Base-by-base conservation (phyloP, 495 filamentous ascomycete species). In the Penicillium subrubescens region DNA sequence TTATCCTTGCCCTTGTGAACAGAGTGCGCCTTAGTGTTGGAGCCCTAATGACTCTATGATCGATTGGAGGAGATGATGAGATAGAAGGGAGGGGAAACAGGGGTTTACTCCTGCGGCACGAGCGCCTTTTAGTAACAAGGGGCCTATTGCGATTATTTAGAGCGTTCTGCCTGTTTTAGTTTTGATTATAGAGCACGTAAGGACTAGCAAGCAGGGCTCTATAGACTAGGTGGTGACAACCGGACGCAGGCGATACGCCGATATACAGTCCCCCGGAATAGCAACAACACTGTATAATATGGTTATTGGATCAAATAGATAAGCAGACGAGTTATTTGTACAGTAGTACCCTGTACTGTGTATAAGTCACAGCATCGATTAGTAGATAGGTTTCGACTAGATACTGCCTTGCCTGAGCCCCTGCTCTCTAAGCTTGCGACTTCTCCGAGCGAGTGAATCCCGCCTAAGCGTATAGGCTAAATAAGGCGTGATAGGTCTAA, bases 401-500 rank as follows among this genome's bases (percentile, higher is more conserved):
- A 64, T 59, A 15, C 55, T 21, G 59, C 51, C 62, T 15, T 54
- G n/a, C 46, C 41, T 6, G 43, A 29, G 31, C 31, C 27, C 50
- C 59, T 53, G n/a, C 56, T 17, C 31, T 59, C 56, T 64, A 2
- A 64, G 48, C n/a, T 54, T 64, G 11, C 25, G 37, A 46, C 37
- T 19, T 48, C 7, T 43, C 54, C 15, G 2, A 48, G 21, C 39
- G 61, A 44, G 23, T 35, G 1, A 1, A 63, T n/a, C 25, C 25
- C 25, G 25, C 25, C 61, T 29, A 41, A 35, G 33, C 33, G 33
- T 35, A 39, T 3, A 63, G 59, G 59, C 33, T 63, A 19, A 57
- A 54, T 17, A 59, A 64, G 62, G 44, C 56, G 56, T 59, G 39
- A 64, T 54, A 34, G 17, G 62, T 35, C 15, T 19, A 43, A 64